phyloP scores from a whole-genome alignment of 768 basidiomycete species.

The Trametes gibbosa region DNA sequence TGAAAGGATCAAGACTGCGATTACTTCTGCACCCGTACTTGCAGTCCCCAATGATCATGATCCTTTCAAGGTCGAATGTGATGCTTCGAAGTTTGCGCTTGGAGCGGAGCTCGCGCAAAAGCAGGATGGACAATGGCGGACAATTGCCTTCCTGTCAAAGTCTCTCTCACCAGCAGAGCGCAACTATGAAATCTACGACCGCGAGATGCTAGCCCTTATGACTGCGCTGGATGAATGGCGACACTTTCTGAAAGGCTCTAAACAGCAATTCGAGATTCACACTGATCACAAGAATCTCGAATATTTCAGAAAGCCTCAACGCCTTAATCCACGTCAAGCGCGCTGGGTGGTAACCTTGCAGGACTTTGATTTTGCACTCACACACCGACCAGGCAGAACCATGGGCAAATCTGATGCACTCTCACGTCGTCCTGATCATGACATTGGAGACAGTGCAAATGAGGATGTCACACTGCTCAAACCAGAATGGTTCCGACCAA shows the following conservation, averaged over 20 bases:
- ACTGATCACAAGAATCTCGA: constrained; percentile 33
- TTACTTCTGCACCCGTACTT: constrained; percentile 1
- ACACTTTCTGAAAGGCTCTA: constrained; percentile 24
- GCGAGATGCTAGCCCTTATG: constrained; percentile 38
- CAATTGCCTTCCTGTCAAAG: constrained; percentile 16
- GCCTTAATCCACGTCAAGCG: constrained; percentile 32
- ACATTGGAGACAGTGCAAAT: no score
- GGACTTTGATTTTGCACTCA: constrained; percentile 19
- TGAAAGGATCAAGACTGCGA: background rate
- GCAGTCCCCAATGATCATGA: background rate
- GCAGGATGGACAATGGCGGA: constrained; percentile 12
- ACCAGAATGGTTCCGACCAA: no score
- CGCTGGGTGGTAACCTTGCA: constrained; percentile 26
- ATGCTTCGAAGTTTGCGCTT: constrained; percentile 19
- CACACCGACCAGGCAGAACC: constrained; percentile 1
- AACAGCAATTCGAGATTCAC: constrained; percentile 18
- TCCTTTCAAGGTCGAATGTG: constrained; percentile 15
- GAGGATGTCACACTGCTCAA: no score
- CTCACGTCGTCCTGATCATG: no score
- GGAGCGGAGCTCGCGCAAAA: constrained; percentile 23
- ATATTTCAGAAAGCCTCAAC: constrained; percentile 26
- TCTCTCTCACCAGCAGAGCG: background rate
- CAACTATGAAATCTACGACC: constrained; percentile 32
- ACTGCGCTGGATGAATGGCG: constrained; percentile 26
- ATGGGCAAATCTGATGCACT: constrained; percentile 8